Conservation (phyloP, 805 yeast genomes). For the Candida xiaguanensis region DNA sequence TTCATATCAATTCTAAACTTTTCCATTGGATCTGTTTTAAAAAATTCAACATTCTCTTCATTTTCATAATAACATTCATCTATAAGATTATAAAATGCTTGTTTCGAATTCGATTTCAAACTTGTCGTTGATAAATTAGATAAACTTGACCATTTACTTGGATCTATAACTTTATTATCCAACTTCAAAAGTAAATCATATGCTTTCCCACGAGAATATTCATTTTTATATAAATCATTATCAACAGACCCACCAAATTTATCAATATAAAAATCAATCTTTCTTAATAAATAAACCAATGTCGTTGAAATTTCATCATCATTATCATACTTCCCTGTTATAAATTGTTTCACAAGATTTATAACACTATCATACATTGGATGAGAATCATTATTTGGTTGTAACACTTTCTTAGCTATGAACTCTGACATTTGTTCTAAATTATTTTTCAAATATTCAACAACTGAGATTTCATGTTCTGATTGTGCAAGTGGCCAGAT, state of each 20-base stretch:
- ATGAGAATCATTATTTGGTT: conserved; percentile 9
- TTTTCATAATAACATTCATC: background rate
- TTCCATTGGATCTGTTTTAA: conserved; percentile 26
- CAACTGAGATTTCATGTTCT: conserved; percentile 11
- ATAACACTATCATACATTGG: conserved; percentile 33
- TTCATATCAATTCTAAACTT: conserved; percentile 37
- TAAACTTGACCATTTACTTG: conserved; percentile 47
- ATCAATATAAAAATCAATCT: conserved; percentile 16
- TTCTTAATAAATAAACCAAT: conserved; percentile 32
- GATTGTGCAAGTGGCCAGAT: conserved; percentile 25
- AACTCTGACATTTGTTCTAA: conserved; percentile 18
- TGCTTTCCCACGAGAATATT: conserved; percentile 51
- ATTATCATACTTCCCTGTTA: conserved; percentile 50
- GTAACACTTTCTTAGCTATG: conserved; percentile 13
- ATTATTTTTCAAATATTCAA: conserved; percentile 16
- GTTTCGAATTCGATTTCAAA: conserved; percentile 39
- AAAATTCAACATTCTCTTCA: conserved; percentile 17
- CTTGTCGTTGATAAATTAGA: conserved; percentile 47
- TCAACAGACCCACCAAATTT: background rate
- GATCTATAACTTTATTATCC: conserved; percentile 40
- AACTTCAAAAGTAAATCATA: conserved; percentile 43
- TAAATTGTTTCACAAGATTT: conserved; percentile 49
- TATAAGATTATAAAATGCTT: conserved; percentile 35
- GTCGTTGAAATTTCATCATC: conserved; percentile 46
- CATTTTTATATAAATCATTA: conserved; percentile 17